Base-by-base conservation (phyloP, 2,329 filamentous ascomycete genomes). In the Diplodia sapinea region DNA sequence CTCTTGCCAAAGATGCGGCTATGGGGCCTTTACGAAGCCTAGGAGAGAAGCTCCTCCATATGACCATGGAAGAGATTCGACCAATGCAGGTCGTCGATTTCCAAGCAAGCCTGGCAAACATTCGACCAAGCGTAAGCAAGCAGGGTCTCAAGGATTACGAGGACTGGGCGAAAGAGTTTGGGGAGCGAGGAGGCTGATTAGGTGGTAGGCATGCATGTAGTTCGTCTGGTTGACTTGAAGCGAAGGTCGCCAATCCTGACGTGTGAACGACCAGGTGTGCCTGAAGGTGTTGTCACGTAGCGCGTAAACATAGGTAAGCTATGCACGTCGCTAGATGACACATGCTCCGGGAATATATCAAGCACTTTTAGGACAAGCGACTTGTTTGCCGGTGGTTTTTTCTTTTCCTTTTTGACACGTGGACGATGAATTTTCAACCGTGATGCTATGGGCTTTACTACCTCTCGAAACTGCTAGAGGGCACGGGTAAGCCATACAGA, bases 1-100 rank as follows among this genome's bases (percentile, higher is more conserved):
- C 95, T 1, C 83, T 99, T 9, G 95, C 95, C 8, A 99, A 99
- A 80, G 95, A 99, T 76, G 95, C 95, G 9, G 95, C 95, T 2
- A 99, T 99, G 95, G 94, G 95, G 0, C 95, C 95, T 0, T 82
- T 99, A 13, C 88, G 95, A 38, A 94, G 93, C 65, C 83, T 98
- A 2, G 95, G 95, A 31, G 95, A 98, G 77, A 92, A 91, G 50
- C 82, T 99, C 36, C 84, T 99, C 40, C 89, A 92, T 71, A 98
- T 96, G 85, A 91, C 91, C 0, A 96, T 95, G 87, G 95, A 99
- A 69, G 88, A 98, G 72, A 98, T 99, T 72, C 86, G 94, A 13
- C 90, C 94, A 0, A 98, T 99, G 69, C 86, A 86, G 65, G 86
- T 96, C 66, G 77, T 84, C 49, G 95, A 99, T 77, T 99, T 99